Conservation (phyloP, 208 protist species). For the Leishmania amazonensis region DNA sequence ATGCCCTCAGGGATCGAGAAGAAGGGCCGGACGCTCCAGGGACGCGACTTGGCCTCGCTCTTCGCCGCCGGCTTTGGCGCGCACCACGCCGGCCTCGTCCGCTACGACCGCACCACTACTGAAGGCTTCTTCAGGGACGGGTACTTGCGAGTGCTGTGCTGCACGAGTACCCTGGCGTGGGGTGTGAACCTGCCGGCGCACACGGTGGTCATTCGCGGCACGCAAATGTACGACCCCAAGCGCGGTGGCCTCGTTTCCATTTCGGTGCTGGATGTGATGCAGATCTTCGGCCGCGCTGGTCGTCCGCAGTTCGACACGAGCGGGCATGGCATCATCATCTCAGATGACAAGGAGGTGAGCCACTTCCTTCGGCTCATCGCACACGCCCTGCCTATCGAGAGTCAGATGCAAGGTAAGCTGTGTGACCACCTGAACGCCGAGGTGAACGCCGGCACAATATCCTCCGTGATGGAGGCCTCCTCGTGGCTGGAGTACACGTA, state of each 20-base stretch:
- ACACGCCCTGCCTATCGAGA: slow-evolving; percentile 97
- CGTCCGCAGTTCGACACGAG: slow-evolving; percentile 98
- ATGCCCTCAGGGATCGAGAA: slow-evolving; percentile 51
- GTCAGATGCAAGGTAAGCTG: slow-evolving; percentile 91
- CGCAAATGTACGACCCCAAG: slow-evolving; percentile 95
- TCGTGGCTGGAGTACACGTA: slow-evolving; percentile 99
- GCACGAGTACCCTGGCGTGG: slow-evolving; percentile 99
- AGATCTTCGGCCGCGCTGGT: slow-evolving; percentile 99
- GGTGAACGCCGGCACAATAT: slow-evolving; percentile 97
- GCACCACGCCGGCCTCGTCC: slow-evolving; percentile 97
- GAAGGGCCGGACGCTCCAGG: slow-evolving; percentile 68
- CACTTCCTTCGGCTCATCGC: slow-evolving; percentile 96
- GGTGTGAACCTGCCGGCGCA: slow-evolving; percentile 99
- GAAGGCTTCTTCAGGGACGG: slow-evolving; percentile 96
- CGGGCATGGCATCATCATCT: slow-evolving; percentile 98
- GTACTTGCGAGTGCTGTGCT: slow-evolving; percentile 95
- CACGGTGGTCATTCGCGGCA: slow-evolving; percentile 99
- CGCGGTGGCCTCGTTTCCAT: slow-evolving; percentile 95
- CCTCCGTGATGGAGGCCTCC: slow-evolving; percentile 94
- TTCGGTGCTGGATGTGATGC: slow-evolving; percentile 99
- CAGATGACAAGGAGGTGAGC: slow-evolving; percentile 95
- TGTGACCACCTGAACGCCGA: slow-evolving; percentile 99
- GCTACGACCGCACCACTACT: slow-evolving; percentile 94
- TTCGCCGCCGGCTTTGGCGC: slow-evolving; percentile 93
- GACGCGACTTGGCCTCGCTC: slow-evolving; percentile 88